Percentiles rank a stretch among this genome's conserved stretches.
Evolutionary conservation across 2,329 filamentous ascomycete genomes (phyloP).

Genomic region (Colletotrichum sp.): DNA sequence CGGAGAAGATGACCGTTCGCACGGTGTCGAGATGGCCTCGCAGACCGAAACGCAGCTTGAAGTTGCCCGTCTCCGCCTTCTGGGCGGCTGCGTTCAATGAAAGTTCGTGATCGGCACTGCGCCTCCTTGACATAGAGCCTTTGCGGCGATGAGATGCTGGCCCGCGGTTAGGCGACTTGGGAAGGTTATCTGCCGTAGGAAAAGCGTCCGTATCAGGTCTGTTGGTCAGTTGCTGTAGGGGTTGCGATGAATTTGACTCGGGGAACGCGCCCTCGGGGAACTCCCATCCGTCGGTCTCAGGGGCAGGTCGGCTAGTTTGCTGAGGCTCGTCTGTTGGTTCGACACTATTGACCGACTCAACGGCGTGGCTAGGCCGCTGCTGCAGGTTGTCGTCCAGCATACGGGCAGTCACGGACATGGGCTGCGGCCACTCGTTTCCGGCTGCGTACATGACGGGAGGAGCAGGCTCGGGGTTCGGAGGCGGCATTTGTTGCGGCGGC

Average conservation of each 20-base stretch:
- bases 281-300: constrained; percentile 83
- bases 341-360: constrained; percentile 41
- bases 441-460: constrained; percentile 43
- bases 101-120: constrained; percentile 71
- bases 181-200: constrained; percentile 77
- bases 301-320: constrained; percentile 36
- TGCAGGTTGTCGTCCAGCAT: constrained; percentile 36
- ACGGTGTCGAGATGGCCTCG: constrained; percentile 94
- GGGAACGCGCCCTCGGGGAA: constrained; percentile 81
- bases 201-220: constrained; percentile 90
- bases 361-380: constrained; percentile 40
- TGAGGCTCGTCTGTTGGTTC: constrained; percentile 47
- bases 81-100: constrained; percentile 53
- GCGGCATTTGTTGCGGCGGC: constrained; percentile 56
- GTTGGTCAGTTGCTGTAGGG: constrained; percentile 51
- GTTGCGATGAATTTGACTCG: constrained; percentile 55
- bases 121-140: constrained; percentile 76
- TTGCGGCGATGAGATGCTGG: constrained; percentile 78
- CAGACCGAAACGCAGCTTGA: constrained; percentile 92
- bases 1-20: constrained; percentile 93
- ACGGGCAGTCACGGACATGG: constrained; percentile 27
- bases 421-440: constrained; percentile 35
- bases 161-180: constrained; percentile 79
- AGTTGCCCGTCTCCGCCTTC: constrained; percentile 75
- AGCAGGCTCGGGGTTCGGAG: constrained; percentile 55